Percentiles rank a stretch among this genome's conserved stretches.
These are phyloP conservation scores for Zoysia pacifica DNA, from an alignment of 176 grass and related monocot genomes.

Conservation along the genomic window DNA sequence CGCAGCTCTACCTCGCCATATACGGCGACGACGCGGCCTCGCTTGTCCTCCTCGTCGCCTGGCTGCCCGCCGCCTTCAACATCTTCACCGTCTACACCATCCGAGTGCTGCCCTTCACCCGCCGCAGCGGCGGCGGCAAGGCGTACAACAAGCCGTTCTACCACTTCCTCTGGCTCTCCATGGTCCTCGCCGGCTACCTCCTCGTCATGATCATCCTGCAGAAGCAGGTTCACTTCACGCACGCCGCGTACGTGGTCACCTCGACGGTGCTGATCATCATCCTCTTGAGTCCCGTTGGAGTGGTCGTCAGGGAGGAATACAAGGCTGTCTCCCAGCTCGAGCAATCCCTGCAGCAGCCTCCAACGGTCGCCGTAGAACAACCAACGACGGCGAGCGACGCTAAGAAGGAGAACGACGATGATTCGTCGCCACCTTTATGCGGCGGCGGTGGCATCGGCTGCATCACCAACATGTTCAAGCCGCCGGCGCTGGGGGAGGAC, in stretches of 20 bases:
- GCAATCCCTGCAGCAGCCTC: constrained; percentile 14
- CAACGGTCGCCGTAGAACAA: constrained; percentile 36
- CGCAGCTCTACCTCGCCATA: constrained; percentile 76
- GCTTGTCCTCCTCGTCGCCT: constrained; percentile 55
- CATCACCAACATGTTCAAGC: constrained; percentile 47
- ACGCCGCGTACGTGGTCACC: constrained; percentile 30
- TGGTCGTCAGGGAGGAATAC: constrained; percentile 49
- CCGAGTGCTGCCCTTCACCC: constrained; percentile 33
- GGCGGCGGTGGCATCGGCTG: not conserved
- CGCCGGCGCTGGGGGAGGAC: constrained; percentile 51
- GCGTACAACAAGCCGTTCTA: constrained; percentile 38
- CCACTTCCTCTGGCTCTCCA: constrained; percentile 46
- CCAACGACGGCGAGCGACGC: not conserved
- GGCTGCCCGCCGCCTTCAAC: constrained; percentile 60
- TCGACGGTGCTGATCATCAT: constrained; percentile 40
- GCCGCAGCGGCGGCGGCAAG: constrained; percentile 4
- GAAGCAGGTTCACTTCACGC: constrained; percentile 49
- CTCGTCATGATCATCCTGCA: constrained; percentile 52
- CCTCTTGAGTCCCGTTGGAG: constrained; percentile 41
- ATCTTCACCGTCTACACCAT: constrained; percentile 58
- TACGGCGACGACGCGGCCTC: constrained; percentile 52
- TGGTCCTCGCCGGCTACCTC: constrained; percentile 44
- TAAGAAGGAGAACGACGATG: not conserved
- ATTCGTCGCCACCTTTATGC: not conserved
- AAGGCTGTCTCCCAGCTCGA: constrained; percentile 24